Evolutionary conservation across 2,329 filamentous ascomycete species (phyloP), one percentile per base, ranked within the genome.

Genomic region (Ophiocordyceps polyrhachis-furcata): DNA sequence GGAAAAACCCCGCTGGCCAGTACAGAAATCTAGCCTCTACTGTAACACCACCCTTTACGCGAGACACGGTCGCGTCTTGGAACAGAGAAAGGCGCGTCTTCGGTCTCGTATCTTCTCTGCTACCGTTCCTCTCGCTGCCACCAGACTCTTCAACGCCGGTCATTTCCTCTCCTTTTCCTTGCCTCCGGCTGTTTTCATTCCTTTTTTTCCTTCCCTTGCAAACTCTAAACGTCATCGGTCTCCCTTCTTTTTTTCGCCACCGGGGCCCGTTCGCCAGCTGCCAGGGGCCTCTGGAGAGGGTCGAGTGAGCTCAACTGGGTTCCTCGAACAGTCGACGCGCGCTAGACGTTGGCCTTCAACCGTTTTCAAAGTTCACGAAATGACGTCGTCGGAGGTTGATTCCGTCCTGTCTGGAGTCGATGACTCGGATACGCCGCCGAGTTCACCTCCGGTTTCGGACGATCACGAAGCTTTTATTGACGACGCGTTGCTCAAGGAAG

Each of bases 401-500:
- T 38, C 35, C n/a, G 1, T 38, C n/a, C 9, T 11, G 4, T 38
- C 35, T 17, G 17, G 9, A 38, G 35, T 17, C n/a, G 6, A 38
- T 11, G 35, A 38, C 2, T 38, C 35, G n/a, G 35, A 38, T 17
- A 38, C 65, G 0, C 63, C 63, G 1, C 62, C 62, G 0, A 43
- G 52, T 0, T 52, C 57, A 2, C 48, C 51, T 0, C 44, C 50
- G 7, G 47, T 52, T 11, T 1, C 46, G 48, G 2, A 47, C 50
- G 14, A 46, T 50, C 13, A 20, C 19, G 42, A 35, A 6, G 4
- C 8, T 8, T 19, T 29, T 11, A 44, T 47, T 0, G 54, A 52
- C 4, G 53, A 62, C 2, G 55, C 58, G 0, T 50, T 69, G 0
- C 47, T 56, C 0, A 58, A 55, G 8, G 62, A 64, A 15, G 65